Percentiles rank a stretch among this genome's conserved stretches.
Conservation (phyloP, 192 early-diverging fungal genomes). For the Bifiguratus adelaidae region DNA sequence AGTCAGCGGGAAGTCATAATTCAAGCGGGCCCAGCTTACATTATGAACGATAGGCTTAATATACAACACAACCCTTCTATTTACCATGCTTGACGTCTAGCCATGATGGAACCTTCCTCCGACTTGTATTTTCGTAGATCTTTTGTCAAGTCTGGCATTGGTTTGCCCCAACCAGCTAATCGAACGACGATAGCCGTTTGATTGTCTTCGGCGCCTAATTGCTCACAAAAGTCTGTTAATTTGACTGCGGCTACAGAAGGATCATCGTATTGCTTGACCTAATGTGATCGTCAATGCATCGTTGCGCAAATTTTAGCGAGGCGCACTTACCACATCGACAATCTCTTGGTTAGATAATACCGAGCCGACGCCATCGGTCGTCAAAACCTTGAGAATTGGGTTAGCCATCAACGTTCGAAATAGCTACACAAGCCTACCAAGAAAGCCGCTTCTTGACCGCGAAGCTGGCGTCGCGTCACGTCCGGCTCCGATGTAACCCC, state of each 20-base stretch:
- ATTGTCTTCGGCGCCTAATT: slow-evolving; percentile 61
- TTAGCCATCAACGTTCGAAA: background rate
- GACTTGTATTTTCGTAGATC: slow-evolving; percentile 46
- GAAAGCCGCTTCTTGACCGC: slow-evolving; percentile 52
- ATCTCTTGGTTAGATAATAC: slow-evolving; percentile 69
- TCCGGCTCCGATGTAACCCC: slow-evolving; percentile 67
- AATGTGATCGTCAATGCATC: background rate
- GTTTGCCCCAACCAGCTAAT: slow-evolving; percentile 55
- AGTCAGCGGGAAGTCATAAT: no score
- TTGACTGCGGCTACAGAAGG: slow-evolving; percentile 43
- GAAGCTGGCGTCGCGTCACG: slow-evolving; percentile 35
- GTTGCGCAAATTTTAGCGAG: background rate
- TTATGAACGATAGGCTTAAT: no score
- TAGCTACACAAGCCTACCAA: slow-evolving; percentile 16
- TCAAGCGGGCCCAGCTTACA: no score
- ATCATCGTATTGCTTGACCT: slow-evolving; percentile 45
- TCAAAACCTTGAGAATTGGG: slow-evolving; percentile 26
- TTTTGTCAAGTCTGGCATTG: slow-evolving; percentile 55
- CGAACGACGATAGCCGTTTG: slow-evolving; percentile 53
- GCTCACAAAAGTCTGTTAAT: slow-evolving; percentile 51
- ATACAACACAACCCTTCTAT: slow-evolving; percentile 4
- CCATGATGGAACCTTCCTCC: slow-evolving; percentile 31
- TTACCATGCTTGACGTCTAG: slow-evolving; percentile 21
- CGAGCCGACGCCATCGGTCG: slow-evolving; percentile 58
- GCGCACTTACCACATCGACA: slow-evolving; percentile 41